These are phyloP conservation scores for Papiliotrema flavescens DNA, from an alignment of 1,284 basidiomycete species.

Conservation along the genomic window DNA sequence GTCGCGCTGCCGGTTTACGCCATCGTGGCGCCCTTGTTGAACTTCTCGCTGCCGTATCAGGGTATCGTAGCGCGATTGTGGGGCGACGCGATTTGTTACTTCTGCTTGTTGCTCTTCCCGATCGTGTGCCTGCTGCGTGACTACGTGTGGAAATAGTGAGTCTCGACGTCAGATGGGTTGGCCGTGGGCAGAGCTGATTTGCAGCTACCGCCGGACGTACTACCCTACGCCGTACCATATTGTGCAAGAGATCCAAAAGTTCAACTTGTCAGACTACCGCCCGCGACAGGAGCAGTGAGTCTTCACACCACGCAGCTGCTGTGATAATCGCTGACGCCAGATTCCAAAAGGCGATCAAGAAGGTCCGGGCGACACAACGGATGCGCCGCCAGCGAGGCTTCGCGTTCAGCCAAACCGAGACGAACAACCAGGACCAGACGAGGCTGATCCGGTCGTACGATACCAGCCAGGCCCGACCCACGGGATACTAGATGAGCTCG, in stretches of 20 bases:
- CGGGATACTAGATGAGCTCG: slow-evolving; percentile 34
- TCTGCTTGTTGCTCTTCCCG: slow-evolving; percentile 83
- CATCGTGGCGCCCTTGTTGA: slow-evolving; percentile 71
- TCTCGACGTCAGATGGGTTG: slow-evolving; percentile 12
- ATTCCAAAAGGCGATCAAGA: slow-evolving; percentile 97
- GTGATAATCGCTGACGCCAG: slow-evolving; percentile 47
- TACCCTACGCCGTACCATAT: slow-evolving; percentile 89
- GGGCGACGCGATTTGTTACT: slow-evolving; percentile 83
- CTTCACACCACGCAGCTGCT: not conserved
- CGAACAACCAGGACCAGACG: slow-evolving; percentile 76
- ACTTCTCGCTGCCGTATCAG: slow-evolving; percentile 86
- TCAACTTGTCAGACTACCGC: slow-evolving; percentile 94
- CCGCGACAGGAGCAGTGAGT: slow-evolving; percentile 93
- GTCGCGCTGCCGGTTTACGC: slow-evolving; percentile 88
- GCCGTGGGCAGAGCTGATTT: not conserved
- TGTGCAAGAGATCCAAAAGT: slow-evolving; percentile 93
- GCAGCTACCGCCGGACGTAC: slow-evolving; percentile 86
- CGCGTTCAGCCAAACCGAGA: slow-evolving; percentile 93
- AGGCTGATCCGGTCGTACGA: slow-evolving; percentile 84
- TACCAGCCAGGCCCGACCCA: slow-evolving; percentile 56
- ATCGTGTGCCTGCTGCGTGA: slow-evolving; percentile 84
- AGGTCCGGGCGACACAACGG: slow-evolving; percentile 90
- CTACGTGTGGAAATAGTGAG: slow-evolving; percentile 91
- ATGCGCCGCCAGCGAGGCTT: slow-evolving; percentile 92
- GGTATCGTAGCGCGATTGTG: slow-evolving; percentile 85